These are phyloP conservation scores for Amyloporia xantha DNA, from an alignment of 768 basidiomycete species.

Conservation along the genomic window DNA sequence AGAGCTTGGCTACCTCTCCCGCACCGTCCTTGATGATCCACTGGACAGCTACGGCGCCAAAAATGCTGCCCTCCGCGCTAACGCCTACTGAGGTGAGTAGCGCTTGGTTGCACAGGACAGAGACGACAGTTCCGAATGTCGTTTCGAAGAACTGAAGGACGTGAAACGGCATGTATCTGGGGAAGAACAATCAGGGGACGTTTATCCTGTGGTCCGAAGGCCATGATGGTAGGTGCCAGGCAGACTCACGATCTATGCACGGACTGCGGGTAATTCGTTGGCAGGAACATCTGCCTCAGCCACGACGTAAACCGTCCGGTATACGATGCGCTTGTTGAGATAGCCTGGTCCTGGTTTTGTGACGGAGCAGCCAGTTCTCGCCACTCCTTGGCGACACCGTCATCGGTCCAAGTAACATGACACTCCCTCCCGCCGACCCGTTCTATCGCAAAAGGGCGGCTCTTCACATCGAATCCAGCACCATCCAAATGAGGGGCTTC, in stretches of 20 bases:
- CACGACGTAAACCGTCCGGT: slow-evolving; percentile 19
- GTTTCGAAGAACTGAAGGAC: slow-evolving; percentile 22
- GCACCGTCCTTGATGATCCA: slow-evolving; percentile 28
- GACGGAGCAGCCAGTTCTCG: slow-evolving; percentile 8
- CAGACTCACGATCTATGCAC: slow-evolving; percentile 23
- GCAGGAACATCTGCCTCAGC: slow-evolving; percentile 24
- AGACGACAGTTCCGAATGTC: slow-evolving; percentile 19
- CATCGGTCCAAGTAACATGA: slow-evolving; percentile 19
- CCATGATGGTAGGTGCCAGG: not conserved
- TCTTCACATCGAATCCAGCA: not conserved
- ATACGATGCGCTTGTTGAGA: slow-evolving; percentile 9
- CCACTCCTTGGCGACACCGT: slow-evolving; percentile 19
- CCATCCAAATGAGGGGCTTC: not conserved
- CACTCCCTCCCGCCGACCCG: slow-evolving; percentile 21
- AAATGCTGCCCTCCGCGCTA: slow-evolving; percentile 23
- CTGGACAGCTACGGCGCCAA: slow-evolving; percentile 25
- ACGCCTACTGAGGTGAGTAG: slow-evolving; percentile 23
- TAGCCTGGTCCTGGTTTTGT: slow-evolving; percentile 2
- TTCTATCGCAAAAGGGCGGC: slow-evolving; percentile 19
- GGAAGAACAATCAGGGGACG: too few relatives aligned
- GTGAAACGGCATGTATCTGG: slow-evolving; percentile 21
- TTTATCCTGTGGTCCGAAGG: not conserved
- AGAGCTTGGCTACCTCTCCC: slow-evolving; percentile 25
- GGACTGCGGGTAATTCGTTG: slow-evolving; percentile 25
- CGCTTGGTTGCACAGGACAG: slow-evolving; percentile 25